Conservation (phyloP, 1,284 basidiomycete species). For the Taiwanofungus camphoratus region DNA sequence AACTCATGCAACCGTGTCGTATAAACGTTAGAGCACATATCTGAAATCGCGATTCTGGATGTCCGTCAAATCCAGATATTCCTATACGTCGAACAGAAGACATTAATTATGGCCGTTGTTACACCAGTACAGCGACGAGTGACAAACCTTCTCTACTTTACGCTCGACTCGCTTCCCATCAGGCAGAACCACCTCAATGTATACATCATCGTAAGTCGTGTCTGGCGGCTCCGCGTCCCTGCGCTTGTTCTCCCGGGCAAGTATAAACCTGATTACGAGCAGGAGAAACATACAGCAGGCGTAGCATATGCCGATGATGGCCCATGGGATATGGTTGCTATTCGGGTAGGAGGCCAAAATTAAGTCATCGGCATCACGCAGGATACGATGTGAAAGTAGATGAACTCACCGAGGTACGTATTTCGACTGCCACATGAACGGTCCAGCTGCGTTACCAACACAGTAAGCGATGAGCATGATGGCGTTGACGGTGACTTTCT, state of each 20-base stretch:
- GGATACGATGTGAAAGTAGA: neutral
- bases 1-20: too few species aligned
- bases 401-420: constrained; percentile 51
- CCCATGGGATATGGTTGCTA: constrained; percentile 61
- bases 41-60: constrained; percentile 25
- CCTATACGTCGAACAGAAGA: constrained; percentile 10
- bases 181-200: constrained; percentile 43
- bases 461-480: constrained; percentile 66
- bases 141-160: constrained; percentile 55
- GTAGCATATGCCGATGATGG: constrained; percentile 53
- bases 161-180: constrained; percentile 48
- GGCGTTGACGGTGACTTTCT: constrained; percentile 59
- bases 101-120: neutral
- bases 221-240: constrained; percentile 53
- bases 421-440: constrained; percentile 66
- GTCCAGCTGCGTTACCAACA: constrained; percentile 60
- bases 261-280: constrained; percentile 46
- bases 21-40: constrained; percentile 19
- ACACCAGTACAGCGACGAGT: neutral
- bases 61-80: constrained; percentile 24
- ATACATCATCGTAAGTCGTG: constrained; percentile 55
- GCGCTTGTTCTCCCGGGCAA: constrained; percentile 56
- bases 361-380: too few species aligned
- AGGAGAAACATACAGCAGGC: constrained; percentile 41
- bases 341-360: neutral